phyloP scores from a whole-genome alignment of 2,329 filamentous ascomycete genomes.

The Aspergillus carbonarius region DNA sequence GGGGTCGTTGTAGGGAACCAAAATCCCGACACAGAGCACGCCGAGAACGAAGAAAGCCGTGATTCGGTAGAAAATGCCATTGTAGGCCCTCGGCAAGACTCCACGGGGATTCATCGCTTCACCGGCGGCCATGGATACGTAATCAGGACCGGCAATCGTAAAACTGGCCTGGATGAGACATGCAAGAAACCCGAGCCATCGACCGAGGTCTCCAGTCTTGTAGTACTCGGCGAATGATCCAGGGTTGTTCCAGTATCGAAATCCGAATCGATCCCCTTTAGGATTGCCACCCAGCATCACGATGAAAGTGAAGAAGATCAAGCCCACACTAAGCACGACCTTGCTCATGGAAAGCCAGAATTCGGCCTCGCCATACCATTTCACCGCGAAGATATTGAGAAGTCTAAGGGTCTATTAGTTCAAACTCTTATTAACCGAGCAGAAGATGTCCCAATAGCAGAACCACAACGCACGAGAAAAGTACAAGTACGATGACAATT shows the following conservation, averaged over 20 bases:
- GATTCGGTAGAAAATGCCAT: conserved; percentile 75
- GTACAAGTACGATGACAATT: conserved; percentile 46
- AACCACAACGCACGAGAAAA: conserved; percentile 40
- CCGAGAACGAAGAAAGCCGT: conserved; percentile 75
- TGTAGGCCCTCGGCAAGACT: conserved; percentile 71
- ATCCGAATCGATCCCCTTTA: conserved; percentile 67
- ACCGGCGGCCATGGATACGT: conserved; percentile 64
- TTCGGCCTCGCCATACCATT: conserved; percentile 75
- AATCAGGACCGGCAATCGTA: conserved; percentile 66
- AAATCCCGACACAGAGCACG: conserved; percentile 68
- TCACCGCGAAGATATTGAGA: conserved; percentile 70
- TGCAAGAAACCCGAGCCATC: conserved; percentile 72
- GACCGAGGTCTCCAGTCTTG: conserved; percentile 64
- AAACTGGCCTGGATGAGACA: conserved; percentile 72
- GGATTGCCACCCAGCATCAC: conserved; percentile 83
- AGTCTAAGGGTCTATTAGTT: conserved; percentile 13
- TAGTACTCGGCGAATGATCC: conserved; percentile 70
- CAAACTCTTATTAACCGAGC: neutral
- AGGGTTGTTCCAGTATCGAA: conserved; percentile 65
- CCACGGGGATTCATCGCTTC: conserved; percentile 69
- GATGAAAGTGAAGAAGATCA: conserved; percentile 76
- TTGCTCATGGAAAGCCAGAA: conserved; percentile 73
- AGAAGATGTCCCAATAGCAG: neutral
- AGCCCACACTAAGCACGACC: conserved; percentile 67
- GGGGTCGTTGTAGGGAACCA: conserved; percentile 68